Evolutionary conservation across 192 early-diverging fungal genomes (phyloP).

Genomic region (Rhizoclosmatium globosum): DNA sequence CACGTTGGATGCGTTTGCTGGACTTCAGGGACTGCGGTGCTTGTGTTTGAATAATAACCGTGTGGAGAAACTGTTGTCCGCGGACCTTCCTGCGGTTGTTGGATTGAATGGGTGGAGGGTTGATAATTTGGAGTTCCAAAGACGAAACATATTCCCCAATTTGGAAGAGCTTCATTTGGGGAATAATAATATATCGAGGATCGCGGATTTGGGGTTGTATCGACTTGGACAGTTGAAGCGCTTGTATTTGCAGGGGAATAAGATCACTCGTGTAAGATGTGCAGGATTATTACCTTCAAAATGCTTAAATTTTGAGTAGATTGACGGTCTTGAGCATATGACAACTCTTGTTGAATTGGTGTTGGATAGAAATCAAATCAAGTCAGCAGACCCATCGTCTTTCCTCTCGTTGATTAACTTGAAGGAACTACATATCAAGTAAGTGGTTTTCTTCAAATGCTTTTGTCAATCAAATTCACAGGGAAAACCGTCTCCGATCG

Average conservation of each 20-base stretch:
- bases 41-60: slow-evolving; percentile 63
- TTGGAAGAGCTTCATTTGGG: slow-evolving; percentile 68
- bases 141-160: slow-evolving; percentile 47
- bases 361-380: slow-evolving; percentile 70
- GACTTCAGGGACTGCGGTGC: slow-evolving; percentile 50
- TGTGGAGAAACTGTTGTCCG: slow-evolving; percentile 58
- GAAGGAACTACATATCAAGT: slow-evolving; percentile 68
- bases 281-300: neutral
- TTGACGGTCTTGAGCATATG: slow-evolving; percentile 68
- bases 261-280: slow-evolving; percentile 54
- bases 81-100: slow-evolving; percentile 43
- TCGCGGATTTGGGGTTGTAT: slow-evolving; percentile 61
- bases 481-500: slow-evolving; percentile 66
- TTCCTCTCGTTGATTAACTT: slow-evolving; percentile 63
- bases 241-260: slow-evolving; percentile 63
- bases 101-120: slow-evolving; percentile 42
- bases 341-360: slow-evolving; percentile 62
- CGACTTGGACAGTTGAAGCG: slow-evolving; percentile 57
- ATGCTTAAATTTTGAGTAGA: slow-evolving; percentile 40
- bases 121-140: slow-evolving; percentile 39
- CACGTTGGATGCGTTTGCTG: slow-evolving; percentile 57
- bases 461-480: slow-evolving; percentile 16
- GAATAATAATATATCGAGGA: slow-evolving; percentile 57
- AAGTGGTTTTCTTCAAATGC: slow-evolving; percentile 1
- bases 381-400: slow-evolving; percentile 57